Conservation (phyloP, 257 asterid genomes). For the Fraxinus americana region DNA sequence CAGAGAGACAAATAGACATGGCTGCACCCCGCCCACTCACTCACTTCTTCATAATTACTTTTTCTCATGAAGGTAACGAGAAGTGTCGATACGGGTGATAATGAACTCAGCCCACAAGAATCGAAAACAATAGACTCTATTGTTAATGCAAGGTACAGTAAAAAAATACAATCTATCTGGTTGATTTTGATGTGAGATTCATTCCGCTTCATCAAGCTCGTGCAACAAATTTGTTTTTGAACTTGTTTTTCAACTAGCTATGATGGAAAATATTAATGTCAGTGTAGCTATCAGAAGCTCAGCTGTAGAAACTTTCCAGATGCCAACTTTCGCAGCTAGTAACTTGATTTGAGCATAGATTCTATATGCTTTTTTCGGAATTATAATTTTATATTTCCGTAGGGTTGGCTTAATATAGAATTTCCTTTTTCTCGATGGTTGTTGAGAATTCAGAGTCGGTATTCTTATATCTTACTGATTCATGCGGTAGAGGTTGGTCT, state of each 20-base stretch:
- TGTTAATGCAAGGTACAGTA: slow-evolving; percentile 67
- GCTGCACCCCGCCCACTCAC: slow-evolving; percentile 10
- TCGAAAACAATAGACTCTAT: slow-evolving; percentile 63
- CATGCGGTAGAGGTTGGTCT: slow-evolving; percentile 13
- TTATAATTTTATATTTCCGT: background rate
- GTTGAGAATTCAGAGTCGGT: background rate
- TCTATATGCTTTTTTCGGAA: slow-evolving; percentile 14
- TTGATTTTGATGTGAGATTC: slow-evolving; percentile 18
- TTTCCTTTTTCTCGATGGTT: background rate
- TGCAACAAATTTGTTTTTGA: background rate
- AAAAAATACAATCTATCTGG: background rate
- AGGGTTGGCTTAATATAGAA: slow-evolving; percentile 2
- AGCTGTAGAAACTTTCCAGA: slow-evolving; percentile 2
- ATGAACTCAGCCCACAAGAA: slow-evolving; percentile 72
- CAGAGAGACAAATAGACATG: slow-evolving; percentile 15
- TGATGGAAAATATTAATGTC: slow-evolving; percentile 11
- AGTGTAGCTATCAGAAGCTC: slow-evolving; percentile 22
- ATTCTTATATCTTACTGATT: background rate
- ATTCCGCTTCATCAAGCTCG: background rate
- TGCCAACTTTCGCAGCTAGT: slow-evolving; percentile 2
- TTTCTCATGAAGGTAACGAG: slow-evolving; percentile 66
- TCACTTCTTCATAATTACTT: slow-evolving; percentile 20
- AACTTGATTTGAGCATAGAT: slow-evolving; percentile 8
- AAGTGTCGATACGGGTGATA: slow-evolving; percentile 54
- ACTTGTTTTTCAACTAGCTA: background rate